Evolutionary conservation across 192 early-diverging fungal genomes (phyloP), one percentile per base, ranked within the genome.

Genomic region (Spizellomyces sp.): DNA sequence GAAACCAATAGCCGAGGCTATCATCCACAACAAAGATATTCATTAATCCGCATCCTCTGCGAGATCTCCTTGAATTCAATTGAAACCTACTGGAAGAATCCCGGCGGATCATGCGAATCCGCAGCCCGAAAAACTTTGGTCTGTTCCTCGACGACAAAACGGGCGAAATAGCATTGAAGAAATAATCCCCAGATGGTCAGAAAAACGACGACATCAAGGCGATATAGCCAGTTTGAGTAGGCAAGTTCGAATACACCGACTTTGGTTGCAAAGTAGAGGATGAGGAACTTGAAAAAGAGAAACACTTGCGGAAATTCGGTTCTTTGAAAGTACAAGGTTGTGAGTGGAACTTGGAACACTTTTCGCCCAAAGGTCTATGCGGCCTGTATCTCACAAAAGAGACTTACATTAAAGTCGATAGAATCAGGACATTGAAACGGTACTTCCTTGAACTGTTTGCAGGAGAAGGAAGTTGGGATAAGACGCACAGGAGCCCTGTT

Each of bases 131-230:
- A 71, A 62, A 67, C 48, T 57, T 75, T 75, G 9, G 78, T 79
- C 6, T 47, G 43, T 59, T 79, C 73, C 19, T 79, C 69, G 3
- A 79, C 70, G 9, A 66, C 47, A 64, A 62, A 69, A 10, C 73
- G 45, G 12, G 78, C 69, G 58, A 79, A 79, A 50, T 68, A 66
- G 46, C 65, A 66, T 65, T 79, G 78, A 3, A 79, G 78, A 43
- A 75, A 72, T 5, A 79, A 62, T 5, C 55, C 78, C 78, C 78
- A 79, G 27, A 75, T 45, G 9, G 22, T 50, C 6, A 79, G 60
- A 15, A 63, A 68, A 17, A 75, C 58, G 44, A 56, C 47, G 8
- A 79, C 41, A 62, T 79, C 78, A 14, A 76, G 58, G 42, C 62
- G 48, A 70, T 79, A 79, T 9, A 69, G 58, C 73, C 58, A 59